phyloP scores from a whole-genome alignment of 2,329 filamentous ascomycete species.

The Amauroascus niger region DNA sequence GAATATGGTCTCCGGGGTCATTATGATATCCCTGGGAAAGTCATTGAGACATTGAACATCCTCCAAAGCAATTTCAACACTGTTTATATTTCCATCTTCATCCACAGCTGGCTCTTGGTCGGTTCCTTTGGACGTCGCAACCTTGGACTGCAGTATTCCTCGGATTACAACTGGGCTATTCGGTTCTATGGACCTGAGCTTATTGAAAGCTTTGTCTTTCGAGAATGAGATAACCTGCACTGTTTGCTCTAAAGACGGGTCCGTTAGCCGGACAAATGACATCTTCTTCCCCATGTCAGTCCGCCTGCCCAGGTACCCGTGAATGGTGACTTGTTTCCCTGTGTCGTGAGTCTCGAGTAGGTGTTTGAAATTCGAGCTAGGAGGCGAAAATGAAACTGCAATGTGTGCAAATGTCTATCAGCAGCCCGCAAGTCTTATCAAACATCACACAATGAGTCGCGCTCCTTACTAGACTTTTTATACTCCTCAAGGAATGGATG shows the following conservation, averaged over 20 bases:
- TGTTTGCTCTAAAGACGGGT: constrained; percentile 35
- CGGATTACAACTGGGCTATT: constrained; percentile 48
- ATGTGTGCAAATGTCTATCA: constrained; percentile 12
- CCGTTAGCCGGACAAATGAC: constrained; percentile 55
- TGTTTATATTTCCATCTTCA: constrained; percentile 29
- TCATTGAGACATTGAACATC: constrained; percentile 59
- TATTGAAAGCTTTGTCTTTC: constrained; percentile 29
- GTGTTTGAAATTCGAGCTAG: constrained; percentile 34
- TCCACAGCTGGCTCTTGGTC: constrained; percentile 21
- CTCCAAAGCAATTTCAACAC: constrained; percentile 52
- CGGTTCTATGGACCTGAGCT: constrained; percentile 38
- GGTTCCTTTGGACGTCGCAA: constrained; percentile 25
- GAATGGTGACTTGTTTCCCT: constrained; percentile 43
- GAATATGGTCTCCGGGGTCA: constrained; percentile 65
- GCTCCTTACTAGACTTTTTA: constrained; percentile 38
- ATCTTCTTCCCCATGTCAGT: constrained; percentile 59
- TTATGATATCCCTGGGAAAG: constrained; percentile 65
- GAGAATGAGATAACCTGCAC: constrained; percentile 44
- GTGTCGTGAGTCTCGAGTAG: constrained; percentile 26
- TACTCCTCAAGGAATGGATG: constrained; percentile 33
- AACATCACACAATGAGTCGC: not conserved
- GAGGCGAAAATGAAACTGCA: constrained; percentile 40
- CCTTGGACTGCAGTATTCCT: constrained; percentile 40
- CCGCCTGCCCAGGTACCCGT: constrained; percentile 63
- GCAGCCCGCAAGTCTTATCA: not conserved